Evolutionary conservation across 371 early-diverging fungal genomes (phyloP), one percentile per base, ranked within the genome.

Genomic region (Mucor sp.): DNA sequence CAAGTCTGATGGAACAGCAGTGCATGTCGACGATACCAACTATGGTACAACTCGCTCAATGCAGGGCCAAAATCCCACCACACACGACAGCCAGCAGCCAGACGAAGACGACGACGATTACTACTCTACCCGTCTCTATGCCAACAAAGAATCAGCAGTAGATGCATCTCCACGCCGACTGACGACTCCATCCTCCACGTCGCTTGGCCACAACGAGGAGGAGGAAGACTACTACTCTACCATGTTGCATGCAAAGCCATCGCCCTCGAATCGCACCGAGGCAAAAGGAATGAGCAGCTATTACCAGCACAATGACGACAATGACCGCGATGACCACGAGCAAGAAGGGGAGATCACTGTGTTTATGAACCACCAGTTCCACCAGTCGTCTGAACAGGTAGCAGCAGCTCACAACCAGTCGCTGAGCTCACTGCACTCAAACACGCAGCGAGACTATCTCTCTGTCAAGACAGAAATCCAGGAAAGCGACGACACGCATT

Each of bases 261-360:
- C 27, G 19, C 23, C 62, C 14, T 17, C n/a, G 0, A 27, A 43
- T 43, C 23, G 53, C 11, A n/a, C 41, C 0, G 33, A 59, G n/a
- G 58, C 32, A 35, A 43, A 48, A 35, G 59, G 58, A 0, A 27
- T 47, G 58, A 65, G 65, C 19, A 65, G 65, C 25, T 60, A 50
- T 21, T 60, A 66, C 19, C 53, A 66, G 19, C 60, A 58, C 15
- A 23, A 23, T 4, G 58, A 62, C 7, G 44, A 43, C 6, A 11
- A 23, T 0, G 30, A 41, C 23, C 58, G 58, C 33, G 43, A n/a
- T 5, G 53, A 64, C 25, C 65, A 64, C 32, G 65, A 65, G 3
- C 59, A 65, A 58, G 68, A 63, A 30, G 73, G 73, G 0, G 73
- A 73, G 33, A 73, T 73, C 19, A 59, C 63, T 11, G 63, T 73